These are phyloP conservation scores for Prototheca cutis DNA, from an alignment of 163 green algal genomes.

Conservation along the genomic window DNA sequence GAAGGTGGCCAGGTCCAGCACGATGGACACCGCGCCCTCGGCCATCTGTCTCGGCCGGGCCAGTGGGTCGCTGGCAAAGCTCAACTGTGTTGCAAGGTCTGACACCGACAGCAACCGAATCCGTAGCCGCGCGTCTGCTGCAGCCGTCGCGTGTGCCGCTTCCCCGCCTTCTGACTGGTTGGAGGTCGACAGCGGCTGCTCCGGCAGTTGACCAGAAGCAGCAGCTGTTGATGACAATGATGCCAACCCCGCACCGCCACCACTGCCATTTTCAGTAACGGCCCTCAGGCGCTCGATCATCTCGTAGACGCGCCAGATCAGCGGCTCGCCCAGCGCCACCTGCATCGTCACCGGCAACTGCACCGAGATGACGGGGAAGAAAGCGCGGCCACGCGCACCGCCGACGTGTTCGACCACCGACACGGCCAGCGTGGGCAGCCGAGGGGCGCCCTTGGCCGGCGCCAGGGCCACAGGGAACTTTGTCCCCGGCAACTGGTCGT, in stretches of 20 bases:
- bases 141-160: slow-evolving; percentile 5
- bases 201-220: too few relatives aligned
- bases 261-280: not conserved
- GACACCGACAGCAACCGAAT: slow-evolving; percentile 28
- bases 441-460: not conserved
- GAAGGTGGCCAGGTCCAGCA: slow-evolving; percentile 49
- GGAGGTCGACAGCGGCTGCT: too few relatives aligned
- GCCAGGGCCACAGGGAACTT: slow-evolving; percentile 40
- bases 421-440: slow-evolving; percentile 21
- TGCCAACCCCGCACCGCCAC: too few relatives aligned
- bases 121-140: slow-evolving; percentile 29
- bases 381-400: slow-evolving; percentile 16
- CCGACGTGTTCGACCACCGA: slow-evolving; percentile 20
- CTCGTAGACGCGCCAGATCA: slow-evolving; percentile 37
- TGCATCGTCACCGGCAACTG: slow-evolving; percentile 21
- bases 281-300: slow-evolving; percentile 25
- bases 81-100: slow-evolving; percentile 17
- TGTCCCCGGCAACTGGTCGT: slow-evolving; percentile 33
- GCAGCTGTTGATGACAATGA: too few relatives aligned
- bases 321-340: slow-evolving; percentile 36
- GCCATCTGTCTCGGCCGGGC: slow-evolving; percentile 30
- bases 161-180: too few relatives aligned
- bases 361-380: slow-evolving; percentile 31
- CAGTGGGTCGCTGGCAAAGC: slow-evolving; percentile 37
- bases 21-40: slow-evolving; percentile 16